Evolutionary conservation across 768 basidiomycete genomes (phyloP).

Genomic region (Lyophyllum atratum): DNA sequence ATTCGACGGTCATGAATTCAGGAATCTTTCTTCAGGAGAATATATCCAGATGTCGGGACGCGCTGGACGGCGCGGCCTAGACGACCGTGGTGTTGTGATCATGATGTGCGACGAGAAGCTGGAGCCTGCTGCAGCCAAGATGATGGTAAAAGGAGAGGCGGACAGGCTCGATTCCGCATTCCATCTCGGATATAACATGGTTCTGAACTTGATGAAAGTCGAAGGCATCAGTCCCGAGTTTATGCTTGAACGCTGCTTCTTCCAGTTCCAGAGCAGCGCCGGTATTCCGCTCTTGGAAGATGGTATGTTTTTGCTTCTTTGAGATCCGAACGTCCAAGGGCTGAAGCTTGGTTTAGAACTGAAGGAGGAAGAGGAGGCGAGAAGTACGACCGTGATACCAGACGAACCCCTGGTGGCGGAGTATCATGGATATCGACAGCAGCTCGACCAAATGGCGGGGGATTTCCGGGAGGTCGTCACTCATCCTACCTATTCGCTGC

Average conservation of each 20-base stretch:
- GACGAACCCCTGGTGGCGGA: slow-evolving; percentile 84
- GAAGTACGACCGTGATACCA: slow-evolving; percentile 68
- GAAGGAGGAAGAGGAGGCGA: slow-evolving; percentile 71
- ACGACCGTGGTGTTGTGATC: slow-evolving; percentile 97
- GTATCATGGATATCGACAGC: slow-evolving; percentile 92
- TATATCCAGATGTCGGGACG: slow-evolving; percentile 99
- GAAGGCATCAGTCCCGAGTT: slow-evolving; percentile 98
- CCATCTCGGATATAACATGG: slow-evolving; percentile 99
- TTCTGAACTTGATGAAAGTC: slow-evolving; percentile 96
- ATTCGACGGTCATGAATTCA: slow-evolving; percentile 94
- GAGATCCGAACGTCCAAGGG: slow-evolving; percentile 46
- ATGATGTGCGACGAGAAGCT: slow-evolving; percentile 99
- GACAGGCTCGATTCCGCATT: slow-evolving; percentile 97
- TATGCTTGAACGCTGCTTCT: slow-evolving; percentile 97
- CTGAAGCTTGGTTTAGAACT: too few species aligned
- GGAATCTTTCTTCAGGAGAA: slow-evolving; percentile 91
- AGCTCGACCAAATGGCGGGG: slow-evolving; percentile 83
- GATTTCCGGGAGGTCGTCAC: slow-evolving; percentile 94
- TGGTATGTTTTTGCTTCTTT: slow-evolving; percentile 49
- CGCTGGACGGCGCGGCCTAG: slow-evolving; percentile 93
- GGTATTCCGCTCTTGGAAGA: slow-evolving; percentile 83
- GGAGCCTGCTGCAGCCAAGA: slow-evolving; percentile 88
- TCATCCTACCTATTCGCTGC: slow-evolving; percentile 92
- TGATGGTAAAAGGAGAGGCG: slow-evolving; percentile 98
- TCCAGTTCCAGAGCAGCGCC: slow-evolving; percentile 95